phyloP scores from a whole-genome alignment of 1,284 basidiomycete species.

The Xerocomus amazonicus region DNA sequence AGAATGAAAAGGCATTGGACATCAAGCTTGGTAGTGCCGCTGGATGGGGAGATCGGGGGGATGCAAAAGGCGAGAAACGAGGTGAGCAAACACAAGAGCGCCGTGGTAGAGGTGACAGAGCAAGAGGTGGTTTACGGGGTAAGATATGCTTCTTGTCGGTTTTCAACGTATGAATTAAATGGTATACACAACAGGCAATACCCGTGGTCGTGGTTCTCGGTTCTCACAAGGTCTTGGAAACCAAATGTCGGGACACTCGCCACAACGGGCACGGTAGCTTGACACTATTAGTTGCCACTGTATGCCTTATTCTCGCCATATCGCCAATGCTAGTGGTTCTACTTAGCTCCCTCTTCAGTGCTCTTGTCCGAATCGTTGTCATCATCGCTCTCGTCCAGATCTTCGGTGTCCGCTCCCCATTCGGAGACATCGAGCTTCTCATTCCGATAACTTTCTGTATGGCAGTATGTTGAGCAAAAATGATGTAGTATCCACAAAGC shows the following conservation, averaged over 20 bases:
- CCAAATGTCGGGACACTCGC: constrained; percentile 53
- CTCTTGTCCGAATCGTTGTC: constrained; percentile 14
- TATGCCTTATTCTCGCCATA: constrained; percentile 2
- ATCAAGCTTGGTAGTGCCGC: constrained; percentile 72
- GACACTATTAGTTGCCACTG: constrained; percentile 3
- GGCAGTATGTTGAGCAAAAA: no score
- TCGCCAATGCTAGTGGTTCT: constrained; percentile 1
- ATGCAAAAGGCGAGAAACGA: constrained; percentile 73
- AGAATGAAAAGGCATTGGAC: constrained; percentile 94
- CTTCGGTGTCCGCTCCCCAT: constrained; percentile 47
- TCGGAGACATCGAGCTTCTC: constrained; percentile 65
- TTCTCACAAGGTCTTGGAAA: constrained; percentile 79
- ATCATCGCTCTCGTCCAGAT: constrained; percentile 30
- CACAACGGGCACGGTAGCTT: constrained; percentile 21
- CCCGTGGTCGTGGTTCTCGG: constrained; percentile 66
- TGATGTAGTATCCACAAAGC: constrained; percentile 1
- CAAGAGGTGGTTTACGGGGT: constrained; percentile 50
- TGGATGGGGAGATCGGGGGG: constrained; percentile 67
- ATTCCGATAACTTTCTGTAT: constrained; percentile 52
- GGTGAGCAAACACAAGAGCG: constrained; percentile 74
- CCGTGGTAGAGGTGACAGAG: constrained; percentile 64
- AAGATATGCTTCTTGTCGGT: constrained; percentile 17
- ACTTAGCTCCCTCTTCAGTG: constrained; percentile 4
- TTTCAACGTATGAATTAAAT: constrained; percentile 1
- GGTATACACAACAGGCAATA: constrained; percentile 42